Conservation (phyloP, 1,139 yeast species). For the Candida sp. region DNA sequence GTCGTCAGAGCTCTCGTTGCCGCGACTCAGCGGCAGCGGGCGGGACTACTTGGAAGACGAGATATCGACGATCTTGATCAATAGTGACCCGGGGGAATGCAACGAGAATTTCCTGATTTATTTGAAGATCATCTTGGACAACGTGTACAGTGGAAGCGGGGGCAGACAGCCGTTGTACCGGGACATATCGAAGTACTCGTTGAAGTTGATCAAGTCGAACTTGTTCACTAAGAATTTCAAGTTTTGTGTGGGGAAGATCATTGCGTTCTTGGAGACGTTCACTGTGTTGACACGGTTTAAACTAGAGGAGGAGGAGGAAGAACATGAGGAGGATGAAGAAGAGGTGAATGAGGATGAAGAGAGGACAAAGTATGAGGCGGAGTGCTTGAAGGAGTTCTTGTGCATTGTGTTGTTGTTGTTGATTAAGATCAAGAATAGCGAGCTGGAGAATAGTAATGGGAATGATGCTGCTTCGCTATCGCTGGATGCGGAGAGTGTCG, state of each 20-base stretch:
- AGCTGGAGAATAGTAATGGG: slow-evolving; percentile 22
- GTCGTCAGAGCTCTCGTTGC: slow-evolving; percentile 1
- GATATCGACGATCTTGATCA: slow-evolving; percentile 28
- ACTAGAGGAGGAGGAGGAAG: slow-evolving; percentile 4
- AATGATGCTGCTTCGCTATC: slow-evolving; percentile 7
- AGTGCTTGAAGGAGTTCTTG: slow-evolving; percentile 38
- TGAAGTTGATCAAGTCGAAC: slow-evolving; percentile 42
- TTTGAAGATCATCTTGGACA: slow-evolving; percentile 40
- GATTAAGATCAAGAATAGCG: slow-evolving; percentile 35
- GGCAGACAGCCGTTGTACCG: slow-evolving; percentile 15
- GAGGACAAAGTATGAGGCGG: slow-evolving; percentile 22
- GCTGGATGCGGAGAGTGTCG: slow-evolving; percentile 11
- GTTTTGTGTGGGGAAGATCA: slow-evolving; percentile 44
- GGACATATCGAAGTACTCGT: slow-evolving; percentile 36
- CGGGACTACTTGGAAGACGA: slow-evolving; percentile 20
- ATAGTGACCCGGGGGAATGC: slow-evolving; percentile 46
- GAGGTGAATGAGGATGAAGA: slow-evolving; percentile 11
- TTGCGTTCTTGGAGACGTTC: slow-evolving; percentile 38
- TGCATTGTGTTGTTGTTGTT: slow-evolving; percentile 39
- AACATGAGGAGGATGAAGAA: slow-evolving; percentile 6
- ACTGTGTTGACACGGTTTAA: slow-evolving; percentile 22
- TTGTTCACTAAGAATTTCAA: slow-evolving; percentile 40
- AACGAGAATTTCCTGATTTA: slow-evolving; percentile 42
- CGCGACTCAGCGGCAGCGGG: background rate
- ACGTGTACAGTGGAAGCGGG: slow-evolving; percentile 19